Conservation (phyloP, 2,329 filamentous ascomycete species). For the Fusarium pilosicola region DNA sequence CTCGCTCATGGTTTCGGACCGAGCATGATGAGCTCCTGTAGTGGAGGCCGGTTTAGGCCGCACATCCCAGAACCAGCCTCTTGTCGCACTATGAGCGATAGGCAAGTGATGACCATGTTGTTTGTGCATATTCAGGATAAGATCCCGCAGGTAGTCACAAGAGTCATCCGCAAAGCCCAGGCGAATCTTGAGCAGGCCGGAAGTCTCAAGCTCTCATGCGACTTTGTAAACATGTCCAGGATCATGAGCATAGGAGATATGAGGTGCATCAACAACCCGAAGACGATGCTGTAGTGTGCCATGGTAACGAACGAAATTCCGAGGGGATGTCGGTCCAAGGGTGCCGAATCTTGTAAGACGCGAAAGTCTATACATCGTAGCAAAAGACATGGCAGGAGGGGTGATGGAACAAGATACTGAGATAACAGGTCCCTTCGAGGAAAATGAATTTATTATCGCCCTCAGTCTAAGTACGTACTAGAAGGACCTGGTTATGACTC, state of each 20-base stretch:
- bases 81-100: conserved; percentile 53
- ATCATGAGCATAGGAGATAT: neutral
- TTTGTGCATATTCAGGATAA: conserved; percentile 49
- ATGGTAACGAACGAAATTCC: neutral
- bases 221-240: conserved; percentile 14
- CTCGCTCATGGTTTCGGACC: conserved; percentile 54
- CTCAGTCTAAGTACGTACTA: neutral
- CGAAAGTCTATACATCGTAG: neutral
- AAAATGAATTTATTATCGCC: neutral
- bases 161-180: conserved; percentile 47
- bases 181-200: conserved; percentile 51
- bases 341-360: neutral
- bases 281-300: neutral
- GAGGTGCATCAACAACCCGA: neutral
- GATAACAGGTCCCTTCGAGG: neutral
- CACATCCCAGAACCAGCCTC: conserved; percentile 58
- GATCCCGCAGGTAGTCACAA: conserved; percentile 49
- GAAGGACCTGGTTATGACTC: neutral
- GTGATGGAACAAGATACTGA: too few relatives aligned
- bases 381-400: neutral
- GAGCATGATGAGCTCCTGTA: conserved; percentile 47
- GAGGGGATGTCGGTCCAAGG: neutral
- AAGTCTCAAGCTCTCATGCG: conserved; percentile 20
- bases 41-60: conserved; percentile 47
- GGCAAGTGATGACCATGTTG: conserved; percentile 51